These are phyloP conservation scores for Talaromyces thailandensis DNA, from an alignment of 495 filamentous ascomycete species.

Conservation along the genomic window DNA sequence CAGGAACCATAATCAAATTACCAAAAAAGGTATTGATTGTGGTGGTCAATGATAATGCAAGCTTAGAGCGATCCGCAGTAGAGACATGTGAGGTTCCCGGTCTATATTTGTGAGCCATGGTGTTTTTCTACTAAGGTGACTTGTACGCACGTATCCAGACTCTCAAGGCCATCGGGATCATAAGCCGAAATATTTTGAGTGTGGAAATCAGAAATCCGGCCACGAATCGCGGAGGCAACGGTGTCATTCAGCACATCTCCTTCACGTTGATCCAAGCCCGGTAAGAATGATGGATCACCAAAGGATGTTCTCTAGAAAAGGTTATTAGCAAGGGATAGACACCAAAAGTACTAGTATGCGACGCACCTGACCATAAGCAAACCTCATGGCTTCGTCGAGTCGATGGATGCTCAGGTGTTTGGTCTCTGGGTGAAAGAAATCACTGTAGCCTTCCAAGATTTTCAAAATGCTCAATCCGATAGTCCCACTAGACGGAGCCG, in stretches of 20 bases:
- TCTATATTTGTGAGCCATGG: conserved; percentile 12
- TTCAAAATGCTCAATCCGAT: conserved; percentile 69
- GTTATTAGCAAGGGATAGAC: background rate
- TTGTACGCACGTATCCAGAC: conserved; percentile 44
- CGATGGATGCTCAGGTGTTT: conserved; percentile 66
- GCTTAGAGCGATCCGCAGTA: conserved; percentile 55
- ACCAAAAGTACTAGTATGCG: background rate
- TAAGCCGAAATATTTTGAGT: conserved; percentile 66
- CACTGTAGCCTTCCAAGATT: conserved; percentile 62
- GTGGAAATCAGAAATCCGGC: conserved; percentile 57
- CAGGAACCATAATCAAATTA: conserved; percentile 63
- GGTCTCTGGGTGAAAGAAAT: conserved; percentile 40
- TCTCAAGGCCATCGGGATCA: conserved; percentile 53
- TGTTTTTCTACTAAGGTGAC: background rate
- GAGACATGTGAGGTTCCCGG: conserved; percentile 72
- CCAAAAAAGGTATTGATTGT: conserved; percentile 87
- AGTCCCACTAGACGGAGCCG: conserved; percentile 65
- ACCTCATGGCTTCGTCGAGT: conserved; percentile 78
- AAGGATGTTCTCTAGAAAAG: conserved; percentile 47
- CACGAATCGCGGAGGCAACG: conserved; percentile 48
- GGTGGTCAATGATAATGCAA: conserved; percentile 66
- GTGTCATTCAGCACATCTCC: conserved; percentile 51
- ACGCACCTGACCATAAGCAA: conserved; percentile 64
- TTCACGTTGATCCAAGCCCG: conserved; percentile 54
- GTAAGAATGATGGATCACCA: conserved; percentile 69